Evolutionary conservation across 345 rosid species (phyloP).

Genomic region (Noccaea caerulescens): DNA sequence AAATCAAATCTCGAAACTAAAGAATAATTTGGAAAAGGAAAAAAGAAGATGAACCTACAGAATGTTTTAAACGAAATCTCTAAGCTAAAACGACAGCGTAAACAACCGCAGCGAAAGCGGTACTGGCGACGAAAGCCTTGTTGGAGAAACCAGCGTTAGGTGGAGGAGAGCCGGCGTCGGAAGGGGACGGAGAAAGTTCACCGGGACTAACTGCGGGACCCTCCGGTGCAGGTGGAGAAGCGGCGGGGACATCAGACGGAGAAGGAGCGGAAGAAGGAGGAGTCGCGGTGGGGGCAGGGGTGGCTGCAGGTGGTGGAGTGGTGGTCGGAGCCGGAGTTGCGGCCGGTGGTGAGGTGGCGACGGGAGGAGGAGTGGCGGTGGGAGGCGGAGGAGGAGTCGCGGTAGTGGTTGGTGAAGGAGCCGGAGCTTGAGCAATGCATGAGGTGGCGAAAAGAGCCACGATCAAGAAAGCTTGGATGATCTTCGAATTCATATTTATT

Average conservation of each 20-base stretch:
- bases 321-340: slow-evolving; percentile 43
- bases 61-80: slow-evolving; percentile 23
- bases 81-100: slow-evolving; percentile 49
- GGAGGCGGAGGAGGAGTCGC: slow-evolving; percentile 34
- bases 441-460: slow-evolving; percentile 65
- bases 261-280: slow-evolving; percentile 31
- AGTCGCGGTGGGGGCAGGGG: slow-evolving; percentile 24
- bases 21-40: background rate
- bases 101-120: slow-evolving; percentile 49
- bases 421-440: slow-evolving; percentile 71
- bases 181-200: slow-evolving; percentile 33
- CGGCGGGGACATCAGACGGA: slow-evolving; percentile 27
- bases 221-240: slow-evolving; percentile 41
- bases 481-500: slow-evolving; percentile 49
- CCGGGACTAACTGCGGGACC: slow-evolving; percentile 31
- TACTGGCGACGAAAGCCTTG: slow-evolving; percentile 47
- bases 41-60: background rate
- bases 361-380: slow-evolving; percentile 37
- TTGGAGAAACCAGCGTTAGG: slow-evolving; percentile 24
- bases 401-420: slow-evolving; percentile 50
- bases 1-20: slow-evolving; percentile 16
- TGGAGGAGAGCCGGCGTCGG: slow-evolving; percentile 32
- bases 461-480: slow-evolving; percentile 51
- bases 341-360: slow-evolving; percentile 43
- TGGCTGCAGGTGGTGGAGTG: slow-evolving; percentile 50